Conservation (phyloP, 192 early-diverging fungal genomes). For the Rhizophagus sp. region DNA sequence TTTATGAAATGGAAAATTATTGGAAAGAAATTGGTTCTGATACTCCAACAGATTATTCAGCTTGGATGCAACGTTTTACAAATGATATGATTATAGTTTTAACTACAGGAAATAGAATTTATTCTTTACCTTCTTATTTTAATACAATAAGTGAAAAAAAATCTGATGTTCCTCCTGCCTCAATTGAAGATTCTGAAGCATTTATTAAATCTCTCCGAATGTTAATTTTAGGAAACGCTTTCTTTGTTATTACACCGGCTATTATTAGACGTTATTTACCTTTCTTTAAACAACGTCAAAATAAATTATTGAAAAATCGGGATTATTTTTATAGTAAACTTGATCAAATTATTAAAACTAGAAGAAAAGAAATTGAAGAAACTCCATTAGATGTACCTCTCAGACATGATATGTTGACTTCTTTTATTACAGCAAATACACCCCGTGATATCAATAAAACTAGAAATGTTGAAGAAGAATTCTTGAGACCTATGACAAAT, state of each 20-base stretch:
- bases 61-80: slow-evolving; percentile 28
- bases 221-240: not conserved
- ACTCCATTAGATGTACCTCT: not conserved
- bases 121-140: not conserved
- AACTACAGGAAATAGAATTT: slow-evolving; percentile 1
- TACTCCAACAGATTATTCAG: not conserved
- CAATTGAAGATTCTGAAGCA: not conserved
- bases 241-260: not conserved
- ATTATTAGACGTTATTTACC: not conserved
- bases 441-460: slow-evolving; percentile 2
- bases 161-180: not conserved
- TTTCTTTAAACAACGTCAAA: not conserved
- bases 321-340: not conserved
- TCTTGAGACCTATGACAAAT: slow-evolving; percentile 8
- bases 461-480: not conserved
- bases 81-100: slow-evolving; percentile 15
- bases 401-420: slow-evolving; percentile 4
- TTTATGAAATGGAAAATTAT: slow-evolving; percentile 25
- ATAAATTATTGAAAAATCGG: not conserved
- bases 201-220: not conserved
- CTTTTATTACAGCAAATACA: slow-evolving; percentile 15
- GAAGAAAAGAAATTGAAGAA: slow-evolving; percentile 11
- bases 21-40: not conserved
- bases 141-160: not conserved
- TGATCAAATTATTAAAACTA: slow-evolving; percentile 1